Evolutionary conservation across 768 basidiomycete species (phyloP).

Genomic region (Auricularia sp.): DNA sequence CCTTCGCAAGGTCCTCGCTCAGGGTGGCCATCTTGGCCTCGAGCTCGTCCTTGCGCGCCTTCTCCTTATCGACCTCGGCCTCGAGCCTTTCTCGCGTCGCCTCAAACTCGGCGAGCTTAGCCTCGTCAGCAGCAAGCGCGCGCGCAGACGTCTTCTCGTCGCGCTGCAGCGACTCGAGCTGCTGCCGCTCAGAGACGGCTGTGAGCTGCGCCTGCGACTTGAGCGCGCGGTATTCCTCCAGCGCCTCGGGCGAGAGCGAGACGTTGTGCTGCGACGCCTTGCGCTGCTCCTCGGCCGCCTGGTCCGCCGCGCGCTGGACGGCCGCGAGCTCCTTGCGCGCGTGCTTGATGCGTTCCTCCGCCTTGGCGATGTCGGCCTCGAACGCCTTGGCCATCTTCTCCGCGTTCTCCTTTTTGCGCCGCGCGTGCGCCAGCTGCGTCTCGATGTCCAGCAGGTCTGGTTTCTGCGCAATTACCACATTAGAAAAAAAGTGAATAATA

Average conservation of each 20-base stretch:
- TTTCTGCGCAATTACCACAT: conserved; percentile 35
- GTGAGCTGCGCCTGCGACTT: conserved; percentile 71
- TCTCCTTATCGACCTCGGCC: conserved; percentile 43
- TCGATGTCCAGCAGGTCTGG: conserved; percentile 79
- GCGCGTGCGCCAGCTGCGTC: conserved; percentile 79
- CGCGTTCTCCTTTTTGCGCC: conserved; percentile 68
- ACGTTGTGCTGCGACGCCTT: conserved; percentile 63
- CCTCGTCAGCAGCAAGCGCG: conserved; percentile 51
- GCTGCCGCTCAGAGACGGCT: conserved; percentile 80
- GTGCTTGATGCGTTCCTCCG: conserved; percentile 41
- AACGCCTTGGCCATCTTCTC: conserved; percentile 54
- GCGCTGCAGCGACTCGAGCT: conserved; percentile 66
- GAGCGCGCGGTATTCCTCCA: conserved; percentile 82
- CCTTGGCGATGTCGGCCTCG: conserved; percentile 43
- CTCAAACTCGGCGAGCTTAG: conserved; percentile 57
- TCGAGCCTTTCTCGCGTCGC: conserved; percentile 46
- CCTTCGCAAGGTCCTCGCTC: conserved; percentile 50
- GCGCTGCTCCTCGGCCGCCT: conserved; percentile 69
- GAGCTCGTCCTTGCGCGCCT: conserved; percentile 50
- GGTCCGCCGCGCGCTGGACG: conserved; percentile 60
- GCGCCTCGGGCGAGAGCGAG: conserved; percentile 69
- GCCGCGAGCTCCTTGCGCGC: conserved; percentile 56
- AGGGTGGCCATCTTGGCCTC: conserved; percentile 50
- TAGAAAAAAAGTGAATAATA: neutral
- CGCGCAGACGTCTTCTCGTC: conserved; percentile 71